Evolutionary conservation across 306 rosid species (phyloP).

Genomic region (Trifolium dubium): DNA sequence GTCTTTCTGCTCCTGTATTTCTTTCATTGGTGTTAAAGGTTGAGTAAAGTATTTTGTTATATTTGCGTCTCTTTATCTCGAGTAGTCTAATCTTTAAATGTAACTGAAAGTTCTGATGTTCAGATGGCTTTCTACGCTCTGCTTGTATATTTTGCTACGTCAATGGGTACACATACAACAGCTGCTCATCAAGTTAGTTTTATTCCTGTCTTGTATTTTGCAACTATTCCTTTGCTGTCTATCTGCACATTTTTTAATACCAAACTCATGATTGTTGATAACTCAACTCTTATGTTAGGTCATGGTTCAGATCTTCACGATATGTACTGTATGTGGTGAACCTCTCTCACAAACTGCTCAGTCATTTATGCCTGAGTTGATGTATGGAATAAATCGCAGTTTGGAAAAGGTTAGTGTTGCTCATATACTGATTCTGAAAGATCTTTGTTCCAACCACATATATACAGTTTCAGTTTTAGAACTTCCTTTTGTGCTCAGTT

Average conservation of each 20-base stretch:
- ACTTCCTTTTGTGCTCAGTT: not conserved
- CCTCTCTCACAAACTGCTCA: constrained; percentile 49
- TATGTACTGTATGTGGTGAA: constrained; percentile 48
- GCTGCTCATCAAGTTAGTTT: constrained; percentile 53
- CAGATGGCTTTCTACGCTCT: constrained; percentile 58
- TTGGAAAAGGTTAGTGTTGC: constrained; percentile 48
- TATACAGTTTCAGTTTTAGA: not conserved
- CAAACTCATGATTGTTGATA: constrained; percentile 25
- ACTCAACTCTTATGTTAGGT: constrained; percentile 43
- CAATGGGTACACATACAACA: constrained; percentile 45
- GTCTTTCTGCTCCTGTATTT: constrained; percentile 74
- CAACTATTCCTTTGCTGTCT: constrained; percentile 27
- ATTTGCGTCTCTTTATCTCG: constrained; percentile 8
- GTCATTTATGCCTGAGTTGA: constrained; percentile 49
- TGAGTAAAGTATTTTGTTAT: constrained; percentile 10
- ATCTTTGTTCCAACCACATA: constrained; percentile 3
- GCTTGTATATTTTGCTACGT: constrained; percentile 51
- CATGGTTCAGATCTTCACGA: constrained; percentile 45
- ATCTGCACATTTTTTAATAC: constrained; percentile 20
- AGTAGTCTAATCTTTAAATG: constrained; percentile 24
- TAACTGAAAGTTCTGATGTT: constrained; percentile 30
- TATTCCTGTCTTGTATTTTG: constrained; percentile 14
- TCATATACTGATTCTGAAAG: constrained; percentile 16
- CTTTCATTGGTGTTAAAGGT: constrained; percentile 77
- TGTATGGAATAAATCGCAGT: constrained; percentile 41